Base-by-base conservation (phyloP, 768 basidiomycete genomes). In the Macrocybe gigantea region DNA sequence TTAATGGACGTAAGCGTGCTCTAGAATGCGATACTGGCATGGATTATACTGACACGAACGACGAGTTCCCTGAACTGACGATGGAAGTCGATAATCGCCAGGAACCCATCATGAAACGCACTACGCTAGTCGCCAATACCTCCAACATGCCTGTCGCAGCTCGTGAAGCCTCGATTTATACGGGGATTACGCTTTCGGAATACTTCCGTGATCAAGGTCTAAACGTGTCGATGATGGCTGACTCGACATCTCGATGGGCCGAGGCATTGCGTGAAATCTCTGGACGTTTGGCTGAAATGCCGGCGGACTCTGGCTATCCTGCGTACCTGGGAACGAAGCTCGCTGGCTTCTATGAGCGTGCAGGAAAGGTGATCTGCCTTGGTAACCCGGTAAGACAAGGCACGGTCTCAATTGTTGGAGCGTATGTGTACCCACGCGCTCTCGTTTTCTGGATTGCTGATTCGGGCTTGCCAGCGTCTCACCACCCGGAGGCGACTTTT, bases 91-190 rank as follows among this genome's bases (percentile, higher is more conserved):
- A 79, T 15, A 83, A 88, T 54, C 91, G 93, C 44, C 84, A 94
- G 78, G 96, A 99, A 66, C 96, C 96, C 33, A 98, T 99, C 76
- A 99, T 99, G 96, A 99, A 99, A 71, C 94, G 96, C 50, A 99
- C 96, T 0, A 92, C 94, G 10, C 82, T 99, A 15, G 94, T 99
- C 51, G 96, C 96, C 55, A 99, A 99, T 66, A 99, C 96, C 2
- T 99, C 96, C 42, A 98, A 98, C 73, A 99, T 99, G 96, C 96
- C 96, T 56, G 96, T 99, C 57, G 96, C 96, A 38, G 96, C 96
- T 38, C 91, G 96, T 55, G 96, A 99, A 69, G 96, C 96, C 5
- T 97, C 95, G 13, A 98, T 99, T 64, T 99, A 99, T 71, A 99
- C 96, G 45, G 96, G 96, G 58, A 98, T 98, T 69, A 98, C 96